Evolutionary conservation across 768 basidiomycete genomes (phyloP).

Genomic region (Mycena kentingensis): DNA sequence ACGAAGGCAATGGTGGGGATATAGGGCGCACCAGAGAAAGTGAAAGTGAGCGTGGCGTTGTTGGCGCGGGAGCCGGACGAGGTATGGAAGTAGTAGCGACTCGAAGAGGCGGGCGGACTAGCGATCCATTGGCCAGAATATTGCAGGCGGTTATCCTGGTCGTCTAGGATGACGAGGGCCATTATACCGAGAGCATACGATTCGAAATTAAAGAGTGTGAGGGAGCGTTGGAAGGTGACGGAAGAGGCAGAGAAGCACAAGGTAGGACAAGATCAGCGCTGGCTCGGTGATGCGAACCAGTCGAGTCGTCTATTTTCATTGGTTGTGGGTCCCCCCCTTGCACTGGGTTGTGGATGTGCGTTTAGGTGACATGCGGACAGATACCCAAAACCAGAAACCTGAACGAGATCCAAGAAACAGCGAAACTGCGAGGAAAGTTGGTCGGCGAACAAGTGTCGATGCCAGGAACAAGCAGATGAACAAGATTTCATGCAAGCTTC

Average conservation of each 20-base stretch:
- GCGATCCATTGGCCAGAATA: constrained; percentile 22
- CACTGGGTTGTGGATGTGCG: too few species aligned
- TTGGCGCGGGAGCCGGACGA: constrained; percentile 19
- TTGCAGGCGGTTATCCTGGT: constrained; percentile 19
- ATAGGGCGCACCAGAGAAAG: constrained; percentile 23
- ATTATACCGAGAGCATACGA: constrained; percentile 20
- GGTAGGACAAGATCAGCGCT: neutral
- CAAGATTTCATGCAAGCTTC: too few species aligned
- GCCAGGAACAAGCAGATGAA: too few species aligned
- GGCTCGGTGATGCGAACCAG: constrained; percentile 3
- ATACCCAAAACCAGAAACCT: too few species aligned
- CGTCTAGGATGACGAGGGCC: constrained; percentile 22
- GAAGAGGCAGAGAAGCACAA: neutral
- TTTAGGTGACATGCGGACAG: too few species aligned
- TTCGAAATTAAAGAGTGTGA: neutral
- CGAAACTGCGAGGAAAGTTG: too few species aligned
- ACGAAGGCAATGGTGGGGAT: neutral
- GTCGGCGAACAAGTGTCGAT: too few species aligned
- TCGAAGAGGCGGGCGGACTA: constrained; percentile 9
- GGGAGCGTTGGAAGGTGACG: neutral
- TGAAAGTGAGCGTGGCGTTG: constrained; percentile 23
- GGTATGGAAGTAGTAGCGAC: constrained; percentile 23
- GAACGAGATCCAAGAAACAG: too few species aligned
- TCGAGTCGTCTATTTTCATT: too few species aligned
- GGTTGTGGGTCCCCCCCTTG: too few species aligned